Percentiles rank a stretch among this genome's conserved stretches.
Conservation (phyloP, 1,139 yeast species). For the Groenewaldozyma auringiensis region DNA sequence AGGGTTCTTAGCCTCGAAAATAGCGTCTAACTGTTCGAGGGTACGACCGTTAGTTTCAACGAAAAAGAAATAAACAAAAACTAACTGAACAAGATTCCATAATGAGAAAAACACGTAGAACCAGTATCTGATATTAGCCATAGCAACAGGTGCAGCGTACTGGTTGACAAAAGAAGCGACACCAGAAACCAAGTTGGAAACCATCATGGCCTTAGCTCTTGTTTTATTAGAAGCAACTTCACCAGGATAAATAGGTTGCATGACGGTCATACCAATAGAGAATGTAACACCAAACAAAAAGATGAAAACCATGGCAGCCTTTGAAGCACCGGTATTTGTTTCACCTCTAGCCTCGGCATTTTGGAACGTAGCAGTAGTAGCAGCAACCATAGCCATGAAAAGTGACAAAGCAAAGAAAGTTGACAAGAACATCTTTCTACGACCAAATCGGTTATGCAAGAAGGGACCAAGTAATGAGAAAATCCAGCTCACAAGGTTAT, state of each 20-base stretch:
- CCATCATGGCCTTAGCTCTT: conserved; percentile 27
- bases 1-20: conserved; percentile 27
- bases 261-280: conserved; percentile 15
- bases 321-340: conserved; percentile 8
- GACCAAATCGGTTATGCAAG: conserved; percentile 14
- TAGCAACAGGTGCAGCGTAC: conserved; percentile 49
- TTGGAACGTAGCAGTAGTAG: conserved; percentile 13
- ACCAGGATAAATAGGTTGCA: conserved; percentile 29
- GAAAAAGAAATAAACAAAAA: conserved; percentile 31
- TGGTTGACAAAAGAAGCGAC: conserved; percentile 33
- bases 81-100: conserved; percentile 17
- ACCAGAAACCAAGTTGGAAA: conserved; percentile 17
- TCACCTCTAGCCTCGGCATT: conserved; percentile 6
- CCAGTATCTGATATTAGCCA: conserved; percentile 50
- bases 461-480: conserved; percentile 15
- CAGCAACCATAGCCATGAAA: conserved; percentile 18
- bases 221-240: conserved; percentile 33
- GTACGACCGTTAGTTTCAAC: conserved; percentile 42
- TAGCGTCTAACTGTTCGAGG: conserved; percentile 41
- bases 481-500: conserved; percentile 10
- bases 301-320: conserved; percentile 16
- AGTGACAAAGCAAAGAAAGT: conserved; percentile 11
- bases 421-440: conserved; percentile 16
- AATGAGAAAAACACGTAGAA: conserved; percentile 44
- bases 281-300: conserved; percentile 16